Evolutionary conservation across 495 filamentous ascomycete species (phyloP), one percentile per base, ranked within the genome.

Genomic region (Xylaria bambusicola): DNA sequence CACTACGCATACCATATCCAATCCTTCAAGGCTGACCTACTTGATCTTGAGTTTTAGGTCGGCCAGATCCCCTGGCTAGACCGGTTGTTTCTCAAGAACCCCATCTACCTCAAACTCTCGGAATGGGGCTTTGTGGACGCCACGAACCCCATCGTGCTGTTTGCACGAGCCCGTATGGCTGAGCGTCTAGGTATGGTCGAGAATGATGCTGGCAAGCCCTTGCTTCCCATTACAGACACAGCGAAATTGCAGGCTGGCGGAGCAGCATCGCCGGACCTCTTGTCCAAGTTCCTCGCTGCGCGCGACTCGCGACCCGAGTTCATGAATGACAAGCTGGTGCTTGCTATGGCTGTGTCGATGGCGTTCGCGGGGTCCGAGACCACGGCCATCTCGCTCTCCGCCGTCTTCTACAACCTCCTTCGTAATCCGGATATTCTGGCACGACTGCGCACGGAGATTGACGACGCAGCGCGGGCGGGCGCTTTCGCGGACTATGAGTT

Each of bases 51-150:
- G n/a, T n/a, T 24, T 26, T 70, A 88, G 73, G 73, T 79, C 26
- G 84, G 83, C 15, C 83, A 87, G 71, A 84, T 88, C 56, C 86
- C 86, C 31, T 71, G 81, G 62, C 76, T 89, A n/a, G 86, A 88
- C 62, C 71, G 73, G 7, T 56, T 86, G 44, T 75, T 87, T 47
- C 75, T 83, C 56, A 87, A 86, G 62, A 87, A 87, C 58, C 82
- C 82, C 2, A 63, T 85, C 52, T 82, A 80, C 63, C 76, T 80
- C 33, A 73, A 76, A 31, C 70, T 78, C 51, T 76, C 78, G 6
- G 73, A 76, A 60, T 78, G 67, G 69, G 79, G 78, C 23, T 48
- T 79, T 50, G 75, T 76, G 46, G 84, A 85, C 58, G 76, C 75
- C 3, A 84, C 84, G 29, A 85, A 86, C 65, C 80, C 85, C 17